Conservation (phyloP, 2,329 filamentous ascomycete genomes). For the Apiospora malaysiana region DNA sequence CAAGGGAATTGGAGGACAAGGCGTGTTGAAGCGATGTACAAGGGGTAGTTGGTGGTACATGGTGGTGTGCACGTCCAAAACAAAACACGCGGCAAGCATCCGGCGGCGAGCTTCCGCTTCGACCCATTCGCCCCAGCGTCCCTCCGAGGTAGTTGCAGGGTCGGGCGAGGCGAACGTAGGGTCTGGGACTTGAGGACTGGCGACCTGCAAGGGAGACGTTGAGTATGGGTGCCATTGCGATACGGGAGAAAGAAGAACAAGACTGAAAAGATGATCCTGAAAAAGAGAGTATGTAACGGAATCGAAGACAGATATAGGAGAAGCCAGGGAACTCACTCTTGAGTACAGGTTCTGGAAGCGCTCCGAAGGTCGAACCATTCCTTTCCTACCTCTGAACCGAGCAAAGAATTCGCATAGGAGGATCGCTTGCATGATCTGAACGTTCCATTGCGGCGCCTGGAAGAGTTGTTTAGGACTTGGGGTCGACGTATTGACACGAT, state of each 20-base stretch:
- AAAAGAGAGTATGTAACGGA: slow-evolving; percentile 39
- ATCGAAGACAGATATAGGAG: slow-evolving; percentile 39
- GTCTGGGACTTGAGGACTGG: slow-evolving; percentile 39
- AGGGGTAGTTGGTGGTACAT: slow-evolving; percentile 59
- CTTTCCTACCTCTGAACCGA: slow-evolving; percentile 59
- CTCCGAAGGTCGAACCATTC: slow-evolving; percentile 52
- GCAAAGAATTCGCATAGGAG: slow-evolving; percentile 61
- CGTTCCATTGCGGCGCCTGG: slow-evolving; percentile 55
- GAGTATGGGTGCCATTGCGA: slow-evolving; percentile 41
- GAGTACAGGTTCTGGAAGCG: slow-evolving; percentile 57
- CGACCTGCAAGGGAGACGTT: slow-evolving; percentile 47
- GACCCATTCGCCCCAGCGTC: slow-evolving; percentile 59
- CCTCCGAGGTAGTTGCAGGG: slow-evolving; percentile 34
- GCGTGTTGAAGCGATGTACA: slow-evolving; percentile 42
- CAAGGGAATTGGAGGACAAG: slow-evolving; percentile 52
- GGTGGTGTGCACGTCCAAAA: slow-evolving; percentile 61
- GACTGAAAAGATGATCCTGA: slow-evolving; percentile 42
- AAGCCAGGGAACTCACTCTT: slow-evolving; percentile 55
- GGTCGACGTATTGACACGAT: neutral
- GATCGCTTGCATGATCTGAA: slow-evolving; percentile 59
- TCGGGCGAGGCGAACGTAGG: slow-evolving; percentile 21
- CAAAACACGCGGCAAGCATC: slow-evolving; percentile 61
- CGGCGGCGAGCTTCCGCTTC: slow-evolving; percentile 58
- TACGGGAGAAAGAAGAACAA: slow-evolving; percentile 39
- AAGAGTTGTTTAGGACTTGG: slow-evolving; percentile 15